phyloP scores from a whole-genome alignment of 306 rosid genomes.

The barrel medic (Medicago truncatula) region MtrunA17r5.0-ANR NC_053045.1:64490501-64491000 shows the following conservation, averaged over 20 bases:
- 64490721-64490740: neutral
- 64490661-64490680: neutral
- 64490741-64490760: neutral
- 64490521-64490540: neutral
- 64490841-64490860: neutral
- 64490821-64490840: neutral
- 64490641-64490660: neutral
- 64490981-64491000: neutral
- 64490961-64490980: neutral
- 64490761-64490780: neutral
- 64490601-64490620: neutral
- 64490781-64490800: neutral
- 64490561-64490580: neutral
- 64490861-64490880: neutral
- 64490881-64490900: neutral
- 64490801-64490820: neutral
- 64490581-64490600: neutral
- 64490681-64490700: neutral
- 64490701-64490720: neutral
- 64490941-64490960: neutral
- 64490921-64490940: neutral
- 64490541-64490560: neutral
- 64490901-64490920: neutral
- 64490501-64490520: neutral
- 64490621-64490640: neutral